Base-by-base conservation (phyloP, 352 stramenopile genomes). In the Saprolegnia parasitica region DNA sequence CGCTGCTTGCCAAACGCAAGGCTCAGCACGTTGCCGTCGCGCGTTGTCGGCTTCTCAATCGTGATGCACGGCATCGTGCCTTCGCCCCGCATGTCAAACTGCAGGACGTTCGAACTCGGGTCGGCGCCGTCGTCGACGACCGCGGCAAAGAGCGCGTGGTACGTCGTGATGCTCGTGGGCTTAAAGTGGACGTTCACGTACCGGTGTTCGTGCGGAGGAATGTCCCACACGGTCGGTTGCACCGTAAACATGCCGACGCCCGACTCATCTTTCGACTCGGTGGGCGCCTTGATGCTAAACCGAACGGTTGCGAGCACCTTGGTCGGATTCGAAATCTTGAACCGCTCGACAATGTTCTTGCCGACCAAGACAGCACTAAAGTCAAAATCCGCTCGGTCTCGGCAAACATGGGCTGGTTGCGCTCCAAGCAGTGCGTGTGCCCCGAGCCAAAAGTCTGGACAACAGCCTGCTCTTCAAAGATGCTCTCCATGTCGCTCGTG, bases 381-480 rank as follows among this genome's bases (percentile, higher is more conserved):
- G 8, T 79, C 91, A 65, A 98, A 95, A 95, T 66, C 16, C 83
- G 78, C 67, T 98, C 84, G 9, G 87, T 88, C 70, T 96, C 87
- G 0, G 87, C 85, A 58, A 95, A 98, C 0, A 89, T 72, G 35
- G 63, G 46, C 21, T 70, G 63, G 39, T 70, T 70, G 23, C 68
- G 52, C 0, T 84, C 78, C 3, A 87, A 67, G 24, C 24, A 60
- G 35, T 60, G 24, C 3, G 13, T 60, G 24, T 42, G 35, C 3
- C 52, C 52, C 20, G 52, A 60, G 15, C 77, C 79, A 46, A 98
- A 75, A 0, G 84, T 87, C 2, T 75, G 79, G 49, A 98, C 80
- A 21, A 98, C 91, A 8, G 88, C 92, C 71, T 98, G 95, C 77
- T 98, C 95, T 72, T 98, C 95, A 64, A 98, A 98, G 58, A 98